Base-by-base conservation (phyloP, 2,329 filamentous ascomycete genomes). In the Cucurbitaria berberidis region DNA sequence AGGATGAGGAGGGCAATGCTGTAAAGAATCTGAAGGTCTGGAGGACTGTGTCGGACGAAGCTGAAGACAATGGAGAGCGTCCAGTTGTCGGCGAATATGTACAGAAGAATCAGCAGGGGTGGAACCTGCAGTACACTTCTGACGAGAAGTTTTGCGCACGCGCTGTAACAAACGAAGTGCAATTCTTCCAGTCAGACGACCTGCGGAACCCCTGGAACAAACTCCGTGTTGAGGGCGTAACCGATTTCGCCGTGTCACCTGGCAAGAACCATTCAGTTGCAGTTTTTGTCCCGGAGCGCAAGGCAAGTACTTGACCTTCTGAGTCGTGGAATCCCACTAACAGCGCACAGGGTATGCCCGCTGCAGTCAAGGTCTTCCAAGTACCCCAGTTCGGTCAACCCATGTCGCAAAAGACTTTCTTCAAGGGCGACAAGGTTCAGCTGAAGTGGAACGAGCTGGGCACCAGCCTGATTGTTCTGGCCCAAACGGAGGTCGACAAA, bases 391-490 rank as follows among this genome's bases (percentile, higher is more conserved):
- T 98, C 78, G 84, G 79, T 59, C 81, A 80, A 47, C 88, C 93
- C 4, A 87, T 96, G 44, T 97, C 93, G 34, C 93, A 98, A 75
- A 99, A 99, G 87, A 97, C 89, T 1, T 99, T 99, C 74, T 99
- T 92, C 86, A 99, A 99, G 81, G 93, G 93, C 60, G 95, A 99
- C 82, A 98, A 98, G 81, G 93, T 99, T 42, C 92, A 97, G 78
- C 81, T 99, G 72, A 97, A 97, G 81, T 99, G 95, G 95, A 99
- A 99, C 78, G 86, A 89, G 63, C 82, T 91, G 57, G 95, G 95
- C 47, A 96, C 93, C 32, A 93, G 89, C 74, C 78, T 98, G 73
- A 89, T 99, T 70, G 93, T 98, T 63, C 85, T 99, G 69, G 93
- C 95, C 50, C 93, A 98, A 81, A 99, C 95, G 27, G 95, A 99